These are phyloP conservation scores for Trichomonas vaginalis DNA, from an alignment of 208 protist genomes.

Conservation along the genomic window DNA sequence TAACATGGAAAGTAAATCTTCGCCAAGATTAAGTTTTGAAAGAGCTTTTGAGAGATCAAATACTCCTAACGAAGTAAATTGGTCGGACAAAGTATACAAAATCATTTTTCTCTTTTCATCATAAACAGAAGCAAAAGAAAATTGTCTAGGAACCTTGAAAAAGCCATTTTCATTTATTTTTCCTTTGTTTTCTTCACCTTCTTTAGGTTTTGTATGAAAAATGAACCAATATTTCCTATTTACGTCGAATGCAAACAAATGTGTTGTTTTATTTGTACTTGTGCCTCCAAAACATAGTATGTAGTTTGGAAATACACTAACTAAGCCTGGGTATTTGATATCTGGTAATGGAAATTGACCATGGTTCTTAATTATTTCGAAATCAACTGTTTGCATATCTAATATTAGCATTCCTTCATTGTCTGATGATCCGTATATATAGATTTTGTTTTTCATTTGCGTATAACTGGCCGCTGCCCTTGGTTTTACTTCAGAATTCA, in stretches of 20 bases:
- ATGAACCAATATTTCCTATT: not conserved
- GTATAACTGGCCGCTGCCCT: no score
- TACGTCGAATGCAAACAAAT: not conserved
- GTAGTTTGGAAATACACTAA: not conserved
- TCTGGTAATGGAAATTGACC: no score
- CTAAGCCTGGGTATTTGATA: no score
- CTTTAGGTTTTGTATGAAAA: not conserved
- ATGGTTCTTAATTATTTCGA: no score
- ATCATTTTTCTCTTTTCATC: not conserved
- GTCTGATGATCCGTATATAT: no score
- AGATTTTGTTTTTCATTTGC: no score
- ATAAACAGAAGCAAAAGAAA: not conserved
- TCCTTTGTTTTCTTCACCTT: not conserved
- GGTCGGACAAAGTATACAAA: not conserved
- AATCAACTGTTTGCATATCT: no score
- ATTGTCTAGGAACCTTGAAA: not conserved
- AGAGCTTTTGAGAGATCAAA: no score
- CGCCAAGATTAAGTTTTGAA: no score
- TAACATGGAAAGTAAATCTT: no score
- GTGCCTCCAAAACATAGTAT: not conserved
- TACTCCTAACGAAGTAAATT: no score
- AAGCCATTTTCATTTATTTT: not conserved
- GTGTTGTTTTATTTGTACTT: not conserved
- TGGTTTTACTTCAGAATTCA: no score
- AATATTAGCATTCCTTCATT: not conserved